phyloP scores from a whole-genome alignment of 371 early-diverging fungal species.

The Rhizopus stolonifer region DNA sequence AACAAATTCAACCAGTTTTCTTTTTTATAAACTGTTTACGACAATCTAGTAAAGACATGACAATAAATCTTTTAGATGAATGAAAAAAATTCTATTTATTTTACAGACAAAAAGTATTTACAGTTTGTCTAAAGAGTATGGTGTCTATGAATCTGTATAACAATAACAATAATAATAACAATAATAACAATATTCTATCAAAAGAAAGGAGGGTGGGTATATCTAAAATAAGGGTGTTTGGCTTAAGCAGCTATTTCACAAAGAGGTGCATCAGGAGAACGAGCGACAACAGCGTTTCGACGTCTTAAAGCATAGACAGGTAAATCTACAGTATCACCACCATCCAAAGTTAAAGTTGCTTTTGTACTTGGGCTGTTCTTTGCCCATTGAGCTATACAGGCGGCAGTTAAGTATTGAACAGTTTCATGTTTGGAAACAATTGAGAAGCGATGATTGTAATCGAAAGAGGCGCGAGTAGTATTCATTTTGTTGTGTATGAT shows the following conservation, averaged over 20 bases:
- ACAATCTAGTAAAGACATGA: no score
- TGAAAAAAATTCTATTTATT: no score
- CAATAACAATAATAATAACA: no score
- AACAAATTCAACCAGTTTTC: no score
- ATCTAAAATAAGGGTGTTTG: background rate
- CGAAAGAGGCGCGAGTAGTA: background rate
- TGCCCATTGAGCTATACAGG: conserved; percentile 30
- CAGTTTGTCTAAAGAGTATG: no score
- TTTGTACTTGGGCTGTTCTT: conserved; percentile 29
- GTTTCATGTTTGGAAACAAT: conserved; percentile 22
- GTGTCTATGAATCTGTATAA: no score
- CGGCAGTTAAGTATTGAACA: conserved; percentile 25
- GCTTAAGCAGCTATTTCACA: conserved; percentile 19
- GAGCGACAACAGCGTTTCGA: conserved; percentile 41
- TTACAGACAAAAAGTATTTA: no score
- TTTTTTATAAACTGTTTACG: no score
- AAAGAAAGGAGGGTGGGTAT: background rate
- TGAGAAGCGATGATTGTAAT: conserved; percentile 24
- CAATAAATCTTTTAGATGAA: no score
- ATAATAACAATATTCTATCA: no score
- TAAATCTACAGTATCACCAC: conserved; percentile 34
- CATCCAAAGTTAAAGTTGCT: conserved; percentile 34
- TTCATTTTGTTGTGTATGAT: background rate
- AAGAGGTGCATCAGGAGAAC: conserved; percentile 38
- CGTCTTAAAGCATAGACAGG: conserved; percentile 44